Percentiles rank a stretch among this genome's conserved stretches.
Conservation (phyloP, 1,284 basidiomycete genomes). For the Moesziomyces sp. region DNA sequence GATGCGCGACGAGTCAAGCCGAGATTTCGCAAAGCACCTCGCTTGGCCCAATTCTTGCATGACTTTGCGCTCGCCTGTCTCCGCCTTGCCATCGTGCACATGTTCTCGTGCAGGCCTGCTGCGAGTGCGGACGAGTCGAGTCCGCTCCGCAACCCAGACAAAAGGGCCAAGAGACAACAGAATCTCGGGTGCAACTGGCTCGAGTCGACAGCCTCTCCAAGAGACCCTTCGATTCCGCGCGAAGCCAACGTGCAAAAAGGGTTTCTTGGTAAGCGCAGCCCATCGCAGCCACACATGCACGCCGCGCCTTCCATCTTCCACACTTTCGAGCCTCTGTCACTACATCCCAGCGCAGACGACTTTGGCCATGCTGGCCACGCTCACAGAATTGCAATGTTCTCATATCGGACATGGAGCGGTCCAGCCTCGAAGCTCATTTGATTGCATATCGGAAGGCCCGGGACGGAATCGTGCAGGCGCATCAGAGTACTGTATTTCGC, state of each 20-base stretch:
- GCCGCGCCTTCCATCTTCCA: too few relatives aligned
- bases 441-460: not conserved
- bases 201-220: too few relatives aligned
- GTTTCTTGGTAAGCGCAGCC: not conserved
- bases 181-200: too few relatives aligned
- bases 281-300: too few relatives aligned
- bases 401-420: not conserved
- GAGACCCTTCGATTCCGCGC: too few relatives aligned
- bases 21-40: conserved; percentile 1
- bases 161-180: not conserved
- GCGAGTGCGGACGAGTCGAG: not conserved
- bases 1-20: not conserved
- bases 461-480: too few relatives aligned
- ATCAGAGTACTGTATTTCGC: not conserved
- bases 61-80: not conserved
- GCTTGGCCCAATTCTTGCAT: not conserved
- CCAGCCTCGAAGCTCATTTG: not conserved
- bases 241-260: too few relatives aligned
- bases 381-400: too few relatives aligned
- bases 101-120: not conserved
- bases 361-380: too few relatives aligned
- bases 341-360: not conserved
- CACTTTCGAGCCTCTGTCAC: too few relatives aligned
- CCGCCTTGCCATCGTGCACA: not conserved
- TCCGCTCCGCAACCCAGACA: not conserved